Evolutionary conservation across 73 alveolate genomes (phyloP), one percentile per base, ranked within the genome.

Genomic region (Effrenium voratum): DNA sequence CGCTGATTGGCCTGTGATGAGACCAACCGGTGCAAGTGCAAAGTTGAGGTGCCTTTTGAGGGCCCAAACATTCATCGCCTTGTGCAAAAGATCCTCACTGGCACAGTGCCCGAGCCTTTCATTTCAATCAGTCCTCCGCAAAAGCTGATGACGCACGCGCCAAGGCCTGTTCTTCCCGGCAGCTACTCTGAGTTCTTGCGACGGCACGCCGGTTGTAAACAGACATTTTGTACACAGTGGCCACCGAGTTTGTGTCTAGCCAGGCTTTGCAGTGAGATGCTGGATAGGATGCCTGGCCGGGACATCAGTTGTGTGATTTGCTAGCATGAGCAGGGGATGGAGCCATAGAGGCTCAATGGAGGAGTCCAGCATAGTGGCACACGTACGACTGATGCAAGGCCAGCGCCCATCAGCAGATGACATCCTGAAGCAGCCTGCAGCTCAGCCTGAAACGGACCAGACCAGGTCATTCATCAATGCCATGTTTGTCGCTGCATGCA

Each of bases 1-100:
- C n/a, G n/a, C n/a, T n/a, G n/a, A n/a, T n/a, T n/a, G n/a, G n/a
- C n/a, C n/a, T n/a, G n/a, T n/a, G 28, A 0, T 63, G 77, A 30
- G 15, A 30, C 32, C 77, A 24, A 63, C 41, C 77, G 44, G 16
- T 26, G 80, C n/a, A n/a, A n/a, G n/a, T n/a, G n/a, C n/a, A n/a
- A n/a, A n/a, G n/a, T n/a, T 26, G 43, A 90, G 97, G 98, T 92
- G 91, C 97, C 97, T 24, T 90, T 90, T 57, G 97, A 90, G 59
- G 97, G 97, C 72, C 82, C 82, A 4, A 90, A 90, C 57, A 90
- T 90, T 87, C 97, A 90, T 19, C 97, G 83, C 30, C 47, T 90
- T 52, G 97, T 90, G 73, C 97, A 90, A 77, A 75, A 57, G 88
- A 90, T 90, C 86, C 41, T 90, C 43, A 90, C 76, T 44, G 98